Conservation (phyloP, 2,329 filamentous ascomycete genomes). For the Neophaeococcomyces mojaviensis region DNA sequence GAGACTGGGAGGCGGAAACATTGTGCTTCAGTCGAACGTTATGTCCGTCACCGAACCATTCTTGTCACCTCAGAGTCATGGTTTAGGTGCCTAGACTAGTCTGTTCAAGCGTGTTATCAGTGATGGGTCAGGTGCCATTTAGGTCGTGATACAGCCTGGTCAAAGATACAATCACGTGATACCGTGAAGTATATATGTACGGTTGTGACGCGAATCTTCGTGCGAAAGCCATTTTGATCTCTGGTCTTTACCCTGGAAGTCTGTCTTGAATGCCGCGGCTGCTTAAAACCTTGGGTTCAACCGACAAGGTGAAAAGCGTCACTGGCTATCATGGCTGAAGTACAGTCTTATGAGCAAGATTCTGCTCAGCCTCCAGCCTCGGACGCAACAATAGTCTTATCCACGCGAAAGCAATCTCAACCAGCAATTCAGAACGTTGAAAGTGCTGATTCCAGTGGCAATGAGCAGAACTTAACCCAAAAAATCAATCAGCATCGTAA, state of each 20-base stretch:
- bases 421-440: neutral
- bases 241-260: too few relatives aligned
- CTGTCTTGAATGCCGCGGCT: too few relatives aligned
- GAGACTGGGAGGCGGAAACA: constrained; percentile 2
- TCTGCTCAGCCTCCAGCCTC: neutral
- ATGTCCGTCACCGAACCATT: neutral
- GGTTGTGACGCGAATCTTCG: too few relatives aligned
- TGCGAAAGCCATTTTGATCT: too few relatives aligned
- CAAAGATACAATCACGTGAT: too few relatives aligned
- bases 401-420: neutral
- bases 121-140: too few relatives aligned
- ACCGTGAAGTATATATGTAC: too few relatives aligned
- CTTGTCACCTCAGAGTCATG: neutral
- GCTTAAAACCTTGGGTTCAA: too few relatives aligned
- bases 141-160: too few relatives aligned
- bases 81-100: neutral
- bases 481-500: too few relatives aligned
- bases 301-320: neutral
- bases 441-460: neutral
- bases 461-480: too few relatives aligned
- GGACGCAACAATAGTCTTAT: neutral
- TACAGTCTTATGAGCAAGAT: neutral
- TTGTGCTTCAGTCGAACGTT: neutral
- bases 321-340: neutral
- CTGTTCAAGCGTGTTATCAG: too few relatives aligned